Evolutionary conservation across 225 moss, liverwort and hornwort species (phyloP), one percentile per base, ranked within the genome.

Genomic region (Marchantia paleacea): DNA sequence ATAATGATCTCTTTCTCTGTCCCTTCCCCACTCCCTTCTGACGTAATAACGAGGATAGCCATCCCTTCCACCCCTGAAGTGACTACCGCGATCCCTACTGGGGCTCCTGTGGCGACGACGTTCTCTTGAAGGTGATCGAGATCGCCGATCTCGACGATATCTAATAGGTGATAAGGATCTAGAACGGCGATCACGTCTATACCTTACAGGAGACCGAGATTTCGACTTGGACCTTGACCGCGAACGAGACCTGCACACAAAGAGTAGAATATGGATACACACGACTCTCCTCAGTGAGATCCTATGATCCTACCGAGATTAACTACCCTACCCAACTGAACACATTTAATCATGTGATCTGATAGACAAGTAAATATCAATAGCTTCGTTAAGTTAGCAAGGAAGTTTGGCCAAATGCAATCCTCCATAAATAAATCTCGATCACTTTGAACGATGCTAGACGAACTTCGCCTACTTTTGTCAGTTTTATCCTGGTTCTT

Each of bases 111-210:
- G 85, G 22, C 87, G 89, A 72, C 77, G 74, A 54, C 88, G 90
- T 1, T 92, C 93, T 86, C 89, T 84, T 61, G 89, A 89, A 22
- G 79, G 79, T 8, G 99, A 96, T 28, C 86, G 89, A 61, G 96
- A 95, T 76, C 91, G 89, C 48, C 89, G 90, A 50, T 94, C 94
- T 54, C 97, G 93, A 0, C 95, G 92, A 68, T 92, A 91, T 11
- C 95, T 91, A 80, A 89, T 90, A 57, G 97, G 97, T 18, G 97
- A 95, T 24, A 86, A 88, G 18, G 97, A 94, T 82, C 92, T 86
- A 61, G 93, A 95, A 68, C 90, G 93, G 65, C 93, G 89, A 78
- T 93, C 92, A 62, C 97, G 91, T 22, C 94, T 89, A 75, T 93
- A 88, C 80, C 93, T 89, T 39, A 89, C 88, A 1, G 97, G 95